Evolutionary conservation across 2,329 filamentous ascomycete genomes (phyloP).

Genomic region (Ascochyta clinopodiicola): DNA sequence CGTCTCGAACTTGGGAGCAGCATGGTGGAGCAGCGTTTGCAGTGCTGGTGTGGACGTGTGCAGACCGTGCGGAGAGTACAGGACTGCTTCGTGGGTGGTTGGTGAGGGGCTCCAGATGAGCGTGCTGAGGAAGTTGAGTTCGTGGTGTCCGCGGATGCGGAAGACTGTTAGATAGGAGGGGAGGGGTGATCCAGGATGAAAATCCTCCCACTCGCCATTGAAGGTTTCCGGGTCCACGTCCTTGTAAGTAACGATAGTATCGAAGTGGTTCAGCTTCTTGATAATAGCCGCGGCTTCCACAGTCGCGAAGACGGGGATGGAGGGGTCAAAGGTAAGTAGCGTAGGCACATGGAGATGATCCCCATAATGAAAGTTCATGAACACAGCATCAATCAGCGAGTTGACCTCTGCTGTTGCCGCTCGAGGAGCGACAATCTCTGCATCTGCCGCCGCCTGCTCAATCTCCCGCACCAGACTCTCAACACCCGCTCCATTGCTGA

Average conservation of each 20-base stretch:
- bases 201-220: background rate
- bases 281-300: background rate
- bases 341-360: constrained; percentile 14
- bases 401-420: too few relatives aligned
- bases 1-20: background rate
- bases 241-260: background rate
- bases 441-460: background rate
- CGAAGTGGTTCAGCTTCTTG: background rate
- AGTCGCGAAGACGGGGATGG: constrained; percentile 10
- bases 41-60: constrained; percentile 4
- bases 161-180: constrained; percentile 12
- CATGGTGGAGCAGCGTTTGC: constrained; percentile 8
- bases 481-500: background rate
- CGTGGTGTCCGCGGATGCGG: constrained; percentile 10
- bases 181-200: background rate
- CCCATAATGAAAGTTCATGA: constrained; percentile 5
- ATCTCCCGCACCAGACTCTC: background rate
- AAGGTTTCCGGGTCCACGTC: background rate
- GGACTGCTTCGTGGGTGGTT: constrained; percentile 12
- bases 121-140: constrained; percentile 14
- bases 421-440: background rate
- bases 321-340: constrained; percentile 1
- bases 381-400: constrained; percentile 6
- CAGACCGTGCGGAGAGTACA: constrained; percentile 17
- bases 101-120: background rate